These are phyloP conservation scores for Stenogyne calaminthoides DNA, from an alignment of 305 asterid genomes.

Conservation along the genomic window DNA sequence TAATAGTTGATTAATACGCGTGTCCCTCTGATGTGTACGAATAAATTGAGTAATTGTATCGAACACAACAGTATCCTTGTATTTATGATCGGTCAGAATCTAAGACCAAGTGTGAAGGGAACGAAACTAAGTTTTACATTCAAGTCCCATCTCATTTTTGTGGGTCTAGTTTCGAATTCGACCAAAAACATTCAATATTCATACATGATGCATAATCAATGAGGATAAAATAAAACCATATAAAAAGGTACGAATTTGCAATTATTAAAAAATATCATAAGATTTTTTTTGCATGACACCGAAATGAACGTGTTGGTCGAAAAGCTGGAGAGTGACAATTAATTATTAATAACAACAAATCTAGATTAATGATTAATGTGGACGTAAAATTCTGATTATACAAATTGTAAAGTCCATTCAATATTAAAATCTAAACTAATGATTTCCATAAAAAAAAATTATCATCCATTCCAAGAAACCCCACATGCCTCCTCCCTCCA, in stretches of 20 bases:
- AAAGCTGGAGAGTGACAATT: conserved; percentile 20
- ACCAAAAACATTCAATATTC: not conserved
- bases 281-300: not conserved
- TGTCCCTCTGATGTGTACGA: no score
- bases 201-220: not conserved
- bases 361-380: not conserved
- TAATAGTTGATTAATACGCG: no score
- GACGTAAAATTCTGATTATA: conserved; percentile 17
- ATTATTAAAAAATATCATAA: no score
- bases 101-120: not conserved
- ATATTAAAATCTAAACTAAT: conserved; percentile 23
- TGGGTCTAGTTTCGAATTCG: not conserved
- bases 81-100: not conserved
- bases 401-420: conserved; percentile 14
- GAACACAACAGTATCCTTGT: no score
- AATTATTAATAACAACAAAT: not conserved
- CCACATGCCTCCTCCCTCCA: conserved; percentile 37
- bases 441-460: not conserved
- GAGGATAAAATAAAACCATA: not conserved
- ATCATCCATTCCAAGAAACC: not conserved
- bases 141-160: not conserved
- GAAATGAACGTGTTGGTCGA: conserved; percentile 23
- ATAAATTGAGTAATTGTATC: no score
- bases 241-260: not conserved
- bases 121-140: not conserved